Base-by-base conservation (phyloP, 2,329 filamentous ascomycete genomes). In the Dryadomyces sulphureus region DNA sequence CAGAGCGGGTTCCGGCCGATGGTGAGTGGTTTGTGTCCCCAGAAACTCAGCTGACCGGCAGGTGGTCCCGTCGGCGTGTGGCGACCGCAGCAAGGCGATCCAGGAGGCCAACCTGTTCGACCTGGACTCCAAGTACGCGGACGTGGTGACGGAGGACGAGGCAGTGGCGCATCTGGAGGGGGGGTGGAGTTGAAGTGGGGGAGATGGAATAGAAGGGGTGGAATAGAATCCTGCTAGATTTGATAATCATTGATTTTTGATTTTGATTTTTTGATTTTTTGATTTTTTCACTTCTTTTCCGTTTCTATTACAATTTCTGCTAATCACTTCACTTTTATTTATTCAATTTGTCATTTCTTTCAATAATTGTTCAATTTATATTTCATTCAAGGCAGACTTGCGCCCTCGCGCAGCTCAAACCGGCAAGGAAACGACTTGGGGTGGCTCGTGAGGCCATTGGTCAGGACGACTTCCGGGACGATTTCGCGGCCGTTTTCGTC, bases 51-150 rank as follows among this genome's bases (percentile, higher is more conserved):
- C n/a, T 3, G 12, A 43, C 35, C 7, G n/a, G 17, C 34, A 65
- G 64, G 62, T 68, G 14, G 66, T 69, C 11, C 59, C 57, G n/a
- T 53, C 61, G 25, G 66, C 65, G 5, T 69, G 67, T 44, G 65
- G 67, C n/a, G 65, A 70, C 49, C 56, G 65, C 7, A 62, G 61
- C 22, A 59, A 60, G 12, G 60, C 62, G 30, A 67, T 70, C 36
- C 66, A 69, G 43, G 57, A 62, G 17, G 61, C 62, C 2, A 70
- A 49, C 4, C 38, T 48, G 25, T 46, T 46, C 5, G 41, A 49
- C 48, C 57, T 69, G 43, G 58, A 66, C 49, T 61, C 65, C 4
- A 69, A 69, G 52, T 68, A 68, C 54, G 65, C 62, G 1, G 66
- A 70, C 52, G 65, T 68, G 1, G 62, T 70, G 0, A 48, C 53